Evolutionary conservation across 345 rosid species (phyloP).

Genomic region (Gossypium rotundifolium): DNA sequence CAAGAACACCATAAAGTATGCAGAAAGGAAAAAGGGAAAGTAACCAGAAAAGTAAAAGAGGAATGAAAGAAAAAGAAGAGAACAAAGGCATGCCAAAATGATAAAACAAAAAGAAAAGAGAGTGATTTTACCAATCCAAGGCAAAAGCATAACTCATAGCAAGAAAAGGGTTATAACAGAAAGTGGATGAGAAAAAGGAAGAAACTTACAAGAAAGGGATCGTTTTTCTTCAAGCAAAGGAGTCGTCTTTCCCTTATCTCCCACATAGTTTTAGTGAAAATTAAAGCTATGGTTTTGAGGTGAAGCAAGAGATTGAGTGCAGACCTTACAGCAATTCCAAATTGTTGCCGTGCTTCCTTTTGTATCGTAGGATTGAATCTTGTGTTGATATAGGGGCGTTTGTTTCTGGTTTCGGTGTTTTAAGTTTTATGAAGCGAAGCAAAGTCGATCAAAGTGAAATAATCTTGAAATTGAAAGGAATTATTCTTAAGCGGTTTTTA

Average conservation of each 20-base stretch:
- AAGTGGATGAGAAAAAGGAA: constrained; percentile 20
- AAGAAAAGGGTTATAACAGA: constrained; percentile 1
- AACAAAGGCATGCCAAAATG: constrained; percentile 1
- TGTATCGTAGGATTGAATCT: not conserved
- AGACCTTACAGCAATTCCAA: not conserved
- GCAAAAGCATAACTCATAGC: constrained; percentile 6
- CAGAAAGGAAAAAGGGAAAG: constrained; percentile 1
- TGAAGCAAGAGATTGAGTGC: constrained; percentile 35
- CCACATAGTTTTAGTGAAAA: not conserved
- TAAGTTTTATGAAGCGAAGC: not conserved
- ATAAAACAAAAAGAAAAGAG: constrained; percentile 16
- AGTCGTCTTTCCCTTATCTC: constrained; percentile 20
- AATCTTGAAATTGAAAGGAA: not conserved
- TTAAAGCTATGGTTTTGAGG: constrained; percentile 14
- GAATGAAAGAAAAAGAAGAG: not conserved
- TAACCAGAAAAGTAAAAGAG: constrained; percentile 17
- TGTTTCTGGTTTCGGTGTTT: not conserved
- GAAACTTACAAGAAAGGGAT: constrained; percentile 67
- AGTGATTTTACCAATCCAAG: constrained; percentile 20
- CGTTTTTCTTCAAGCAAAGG: constrained; percentile 53
- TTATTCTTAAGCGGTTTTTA: not conserved
- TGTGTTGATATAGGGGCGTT: not conserved
- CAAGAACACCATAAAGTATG: constrained; percentile 6
- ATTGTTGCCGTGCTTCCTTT: not conserved
- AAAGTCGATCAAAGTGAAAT: not conserved